Evolutionary conservation across 305 asterid species (phyloP).

Genomic region (Vinca major): DNA sequence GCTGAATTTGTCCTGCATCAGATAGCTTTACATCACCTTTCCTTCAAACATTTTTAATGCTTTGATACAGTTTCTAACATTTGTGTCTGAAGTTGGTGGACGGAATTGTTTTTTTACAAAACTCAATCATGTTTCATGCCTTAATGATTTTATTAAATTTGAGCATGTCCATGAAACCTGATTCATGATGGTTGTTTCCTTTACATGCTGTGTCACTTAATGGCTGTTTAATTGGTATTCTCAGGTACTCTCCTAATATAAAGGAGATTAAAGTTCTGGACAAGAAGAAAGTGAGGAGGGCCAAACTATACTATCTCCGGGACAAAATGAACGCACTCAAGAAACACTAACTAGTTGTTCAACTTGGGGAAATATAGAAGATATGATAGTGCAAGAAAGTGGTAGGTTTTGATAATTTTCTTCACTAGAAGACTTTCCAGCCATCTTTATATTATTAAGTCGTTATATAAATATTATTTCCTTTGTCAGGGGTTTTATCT

Average conservation of each 20-base stretch:
- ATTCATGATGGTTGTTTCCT: constrained; percentile 3
- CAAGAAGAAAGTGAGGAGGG: constrained; percentile 87
- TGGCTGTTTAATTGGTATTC: constrained; percentile 23
- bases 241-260: constrained; percentile 90
- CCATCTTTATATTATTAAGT: not conserved
- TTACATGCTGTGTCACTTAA: not conserved
- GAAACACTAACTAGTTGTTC: constrained; percentile 32
- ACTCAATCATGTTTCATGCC: not conserved
- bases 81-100: not conserved
- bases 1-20: too few relatives aligned
- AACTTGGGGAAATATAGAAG: not conserved
- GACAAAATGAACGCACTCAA: constrained; percentile 80
- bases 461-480: not conserved
- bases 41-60: not conserved
- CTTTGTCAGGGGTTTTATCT: constrained; percentile 1
- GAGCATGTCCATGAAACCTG: not conserved
- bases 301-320: constrained; percentile 92
- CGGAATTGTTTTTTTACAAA: too few relatives aligned
- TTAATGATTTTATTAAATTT: not conserved
- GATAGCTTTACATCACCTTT: not conserved
- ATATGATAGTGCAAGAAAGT: not conserved
- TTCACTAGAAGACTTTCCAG: not conserved
- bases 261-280: constrained; percentile 86
- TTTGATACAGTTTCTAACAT: not conserved
- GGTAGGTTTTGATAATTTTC: constrained; percentile 4